These are phyloP conservation scores for Hypoxylon sp. DNA, from an alignment of 2,329 filamentous ascomycete species.

Conservation along the genomic window DNA sequence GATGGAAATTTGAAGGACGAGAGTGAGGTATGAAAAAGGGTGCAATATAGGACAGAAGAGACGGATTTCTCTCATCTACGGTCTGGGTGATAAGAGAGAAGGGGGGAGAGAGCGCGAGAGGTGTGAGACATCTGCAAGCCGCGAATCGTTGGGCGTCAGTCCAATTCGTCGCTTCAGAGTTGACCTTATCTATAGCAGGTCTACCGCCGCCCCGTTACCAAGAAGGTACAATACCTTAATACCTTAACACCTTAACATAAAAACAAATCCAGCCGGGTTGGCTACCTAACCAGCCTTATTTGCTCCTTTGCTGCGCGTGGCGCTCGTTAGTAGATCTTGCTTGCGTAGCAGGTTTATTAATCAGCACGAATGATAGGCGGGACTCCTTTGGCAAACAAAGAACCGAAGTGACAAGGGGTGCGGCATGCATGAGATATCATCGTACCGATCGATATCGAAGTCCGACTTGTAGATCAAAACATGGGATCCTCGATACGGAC, in stretches of 20 bases:
- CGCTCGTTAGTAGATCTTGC: slow-evolving; percentile 36
- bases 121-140: slow-evolving; percentile 33
- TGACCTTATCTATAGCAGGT: slow-evolving; percentile 29
- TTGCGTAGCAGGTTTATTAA: slow-evolving; percentile 19
- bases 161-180: slow-evolving; percentile 17
- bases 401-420: slow-evolving; percentile 14
- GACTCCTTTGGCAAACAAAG: slow-evolving; percentile 12
- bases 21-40: background rate
- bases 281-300: slow-evolving; percentile 25
- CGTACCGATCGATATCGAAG: slow-evolving; percentile 20
- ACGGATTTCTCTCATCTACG: slow-evolving; percentile 10
- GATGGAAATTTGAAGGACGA: background rate
- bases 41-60: background rate
- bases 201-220: slow-evolving; percentile 9
- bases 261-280: slow-evolving; percentile 6
- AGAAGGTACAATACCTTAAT: slow-evolving; percentile 17
- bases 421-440: slow-evolving; percentile 24
- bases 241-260: background rate
- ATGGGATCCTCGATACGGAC: slow-evolving; percentile 6
- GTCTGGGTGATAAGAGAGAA: slow-evolving; percentile 21
- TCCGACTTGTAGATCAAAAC: slow-evolving; percentile 13
- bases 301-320: slow-evolving; percentile 24
- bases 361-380: slow-evolving; percentile 19
- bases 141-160: slow-evolving; percentile 8
- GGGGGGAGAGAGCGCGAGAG: background rate